These are phyloP conservation scores for Aphanomyces cochlioides DNA, from an alignment of 352 stramenopile genomes.

Conservation along the genomic window DNA sequence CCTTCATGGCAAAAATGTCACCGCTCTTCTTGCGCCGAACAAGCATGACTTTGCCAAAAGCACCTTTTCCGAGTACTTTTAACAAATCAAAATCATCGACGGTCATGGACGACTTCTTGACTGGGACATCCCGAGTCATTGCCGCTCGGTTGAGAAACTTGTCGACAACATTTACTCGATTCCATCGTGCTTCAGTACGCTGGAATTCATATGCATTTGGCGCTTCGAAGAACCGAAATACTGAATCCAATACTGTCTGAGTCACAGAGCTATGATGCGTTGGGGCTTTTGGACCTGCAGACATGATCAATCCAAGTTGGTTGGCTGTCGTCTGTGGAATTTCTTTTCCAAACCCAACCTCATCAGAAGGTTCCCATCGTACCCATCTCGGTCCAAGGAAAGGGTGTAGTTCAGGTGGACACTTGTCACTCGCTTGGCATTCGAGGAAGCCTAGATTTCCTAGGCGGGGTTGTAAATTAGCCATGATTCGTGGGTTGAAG, in stretches of 20 bases:
- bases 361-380: conserved; percentile 65
- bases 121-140: background rate
- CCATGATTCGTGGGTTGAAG: conserved; percentile 60
- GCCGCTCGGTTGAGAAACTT: conserved; percentile 23
- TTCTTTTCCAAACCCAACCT: conserved; percentile 56
- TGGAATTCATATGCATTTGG: conserved; percentile 79
- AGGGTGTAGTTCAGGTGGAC: conserved; percentile 66
- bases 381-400: conserved; percentile 81
- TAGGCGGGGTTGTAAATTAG: conserved; percentile 73
- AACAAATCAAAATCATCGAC: conserved; percentile 97
- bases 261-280: conserved; percentile 40
- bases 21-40: conserved; percentile 57
- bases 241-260: conserved; percentile 60
- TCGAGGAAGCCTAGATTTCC: conserved; percentile 86
- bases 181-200: conserved; percentile 42
- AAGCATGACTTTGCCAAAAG: conserved; percentile 94
- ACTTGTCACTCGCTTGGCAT: conserved; percentile 71
- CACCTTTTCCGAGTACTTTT: conserved; percentile 95
- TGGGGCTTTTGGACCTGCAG: conserved; percentile 53
- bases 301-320: conserved; percentile 65
- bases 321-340: conserved; percentile 38
- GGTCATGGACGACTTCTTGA: conserved; percentile 51
- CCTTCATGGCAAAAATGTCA: conserved; percentile 89
- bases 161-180: conserved; percentile 25
- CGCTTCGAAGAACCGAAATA: conserved; percentile 77